phyloP scores from a whole-genome alignment of 176 grass and related monocot species.

The Coix lacrymajobi region DNA sequence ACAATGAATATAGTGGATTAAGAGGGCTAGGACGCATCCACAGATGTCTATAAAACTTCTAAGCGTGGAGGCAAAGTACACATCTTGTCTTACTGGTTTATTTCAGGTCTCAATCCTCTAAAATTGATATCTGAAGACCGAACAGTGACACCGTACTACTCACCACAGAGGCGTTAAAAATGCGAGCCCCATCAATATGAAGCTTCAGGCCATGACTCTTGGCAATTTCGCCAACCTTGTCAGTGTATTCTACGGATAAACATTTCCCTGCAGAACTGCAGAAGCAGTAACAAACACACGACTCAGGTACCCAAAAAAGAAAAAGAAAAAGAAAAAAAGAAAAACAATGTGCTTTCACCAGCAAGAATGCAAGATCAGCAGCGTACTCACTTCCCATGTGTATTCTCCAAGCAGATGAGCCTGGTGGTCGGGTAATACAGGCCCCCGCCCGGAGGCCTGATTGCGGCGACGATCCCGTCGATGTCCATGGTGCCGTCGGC shows the following conservation, averaged over 20 bases:
- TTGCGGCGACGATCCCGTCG: constrained; percentile 57
- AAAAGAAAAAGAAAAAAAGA: background rate
- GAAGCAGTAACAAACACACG: background rate
- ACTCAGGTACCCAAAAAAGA: background rate
- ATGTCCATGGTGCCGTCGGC: constrained; percentile 82
- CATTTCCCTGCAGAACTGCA: constrained; percentile 80
- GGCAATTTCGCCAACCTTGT: constrained; percentile 69
- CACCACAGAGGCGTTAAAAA: constrained; percentile 94
- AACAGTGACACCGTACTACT: background rate
- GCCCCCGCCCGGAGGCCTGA: constrained; percentile 37
- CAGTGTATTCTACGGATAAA: constrained; percentile 64
- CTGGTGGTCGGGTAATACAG: constrained; percentile 73
- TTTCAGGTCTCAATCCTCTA: background rate
- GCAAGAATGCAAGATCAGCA: background rate
- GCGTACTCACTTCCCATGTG: constrained; percentile 76
- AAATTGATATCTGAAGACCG: background rate
- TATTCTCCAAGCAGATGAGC: constrained; percentile 95
- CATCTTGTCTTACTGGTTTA: no score
- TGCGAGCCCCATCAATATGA: constrained; percentile 94
- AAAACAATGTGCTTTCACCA: background rate
- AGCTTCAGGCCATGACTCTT: constrained; percentile 78
- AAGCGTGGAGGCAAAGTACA: background rate
- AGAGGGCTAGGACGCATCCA: no score
- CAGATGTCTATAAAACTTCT: background rate
- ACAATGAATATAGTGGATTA: background rate